These are phyloP conservation scores for Macrolepiota dolichaula DNA, from an alignment of 768 basidiomycete species.

Conservation along the genomic window DNA sequence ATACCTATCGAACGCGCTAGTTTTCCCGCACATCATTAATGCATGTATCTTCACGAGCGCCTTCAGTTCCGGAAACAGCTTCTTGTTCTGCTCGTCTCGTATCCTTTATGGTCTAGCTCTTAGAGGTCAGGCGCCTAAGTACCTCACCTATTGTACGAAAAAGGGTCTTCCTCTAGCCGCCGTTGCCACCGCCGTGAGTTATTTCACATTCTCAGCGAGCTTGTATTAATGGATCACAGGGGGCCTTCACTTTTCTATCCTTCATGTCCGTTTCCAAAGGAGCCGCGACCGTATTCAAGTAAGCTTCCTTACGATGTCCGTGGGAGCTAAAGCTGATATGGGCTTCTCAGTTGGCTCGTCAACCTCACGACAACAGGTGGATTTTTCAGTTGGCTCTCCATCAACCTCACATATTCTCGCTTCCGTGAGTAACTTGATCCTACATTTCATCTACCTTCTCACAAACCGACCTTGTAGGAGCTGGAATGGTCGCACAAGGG, in stretches of 20 bases:
- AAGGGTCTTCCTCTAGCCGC: conserved; percentile 44
- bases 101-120: conserved; percentile 51
- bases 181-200: conserved; percentile 32
- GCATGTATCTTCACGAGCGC: conserved; percentile 68
- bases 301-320: conserved; percentile 13
- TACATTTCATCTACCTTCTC: background rate
- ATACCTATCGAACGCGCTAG: conserved; percentile 21
- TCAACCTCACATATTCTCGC: conserved; percentile 69
- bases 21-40: conserved; percentile 68
- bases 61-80: conserved; percentile 70
- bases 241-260: conserved; percentile 43
- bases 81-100: conserved; percentile 52
- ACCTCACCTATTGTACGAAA: conserved; percentile 42
- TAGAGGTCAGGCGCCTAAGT: conserved; percentile 46
- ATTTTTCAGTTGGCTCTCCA: conserved; percentile 64
- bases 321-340: background rate
- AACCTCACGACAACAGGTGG: conserved; percentile 65
- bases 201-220: background rate
- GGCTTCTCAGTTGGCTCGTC: conserved; percentile 55
- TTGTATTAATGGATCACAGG: conserved; percentile 19
- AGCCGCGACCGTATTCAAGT: conserved; percentile 57
- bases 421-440: conserved; percentile 47
- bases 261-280: conserved; percentile 68
- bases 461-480: conserved; percentile 31
- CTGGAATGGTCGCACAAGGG: conserved; percentile 64